Conservation (phyloP, 768 basidiomycete genomes). For the Rhizopogon vulgaris region DNA sequence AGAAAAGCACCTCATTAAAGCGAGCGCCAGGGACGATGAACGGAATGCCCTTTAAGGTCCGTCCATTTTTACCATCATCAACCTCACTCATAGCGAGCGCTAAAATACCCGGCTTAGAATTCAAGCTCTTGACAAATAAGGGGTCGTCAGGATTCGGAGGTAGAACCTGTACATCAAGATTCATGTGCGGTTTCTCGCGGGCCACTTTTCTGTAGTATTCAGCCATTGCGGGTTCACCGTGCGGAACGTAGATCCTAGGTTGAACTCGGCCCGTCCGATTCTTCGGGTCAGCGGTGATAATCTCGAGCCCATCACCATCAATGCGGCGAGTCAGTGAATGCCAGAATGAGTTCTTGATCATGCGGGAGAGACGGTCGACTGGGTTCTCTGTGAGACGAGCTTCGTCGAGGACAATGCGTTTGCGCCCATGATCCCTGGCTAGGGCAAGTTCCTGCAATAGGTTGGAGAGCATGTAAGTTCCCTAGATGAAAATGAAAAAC, state of each 20-base stretch:
- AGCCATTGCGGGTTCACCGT: constrained; percentile 89
- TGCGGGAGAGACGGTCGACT: constrained; percentile 90
- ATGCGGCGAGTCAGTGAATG: constrained; percentile 94
- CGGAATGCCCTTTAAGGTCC: constrained; percentile 86
- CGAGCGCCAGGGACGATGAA: constrained; percentile 96
- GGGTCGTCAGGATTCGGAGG: constrained; percentile 86
- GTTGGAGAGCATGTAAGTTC: constrained; percentile 99
- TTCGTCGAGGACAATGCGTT: constrained; percentile 98
- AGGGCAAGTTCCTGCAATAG: constrained; percentile 97
- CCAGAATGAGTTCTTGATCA: constrained; percentile 99
- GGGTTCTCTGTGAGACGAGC: constrained; percentile 97
- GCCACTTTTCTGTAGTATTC: constrained; percentile 94
- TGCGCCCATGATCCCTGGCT: constrained; percentile 89
- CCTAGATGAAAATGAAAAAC: constrained; percentile 38
- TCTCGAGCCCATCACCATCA: constrained; percentile 94
- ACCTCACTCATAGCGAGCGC: constrained; percentile 95
- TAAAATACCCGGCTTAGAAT: constrained; percentile 89
- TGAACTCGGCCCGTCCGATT: constrained; percentile 88
- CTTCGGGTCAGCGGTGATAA: constrained; percentile 97
- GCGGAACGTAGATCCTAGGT: constrained; percentile 91
- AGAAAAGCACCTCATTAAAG: constrained; percentile 74
- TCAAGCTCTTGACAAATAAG: constrained; percentile 83
- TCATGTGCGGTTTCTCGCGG: constrained; percentile 87
- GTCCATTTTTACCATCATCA: constrained; percentile 71
- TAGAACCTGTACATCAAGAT: constrained; percentile 86